Evolutionary conservation across 768 basidiomycete genomes (phyloP).

Genomic region (Termitomyces eurrhizus): DNA sequence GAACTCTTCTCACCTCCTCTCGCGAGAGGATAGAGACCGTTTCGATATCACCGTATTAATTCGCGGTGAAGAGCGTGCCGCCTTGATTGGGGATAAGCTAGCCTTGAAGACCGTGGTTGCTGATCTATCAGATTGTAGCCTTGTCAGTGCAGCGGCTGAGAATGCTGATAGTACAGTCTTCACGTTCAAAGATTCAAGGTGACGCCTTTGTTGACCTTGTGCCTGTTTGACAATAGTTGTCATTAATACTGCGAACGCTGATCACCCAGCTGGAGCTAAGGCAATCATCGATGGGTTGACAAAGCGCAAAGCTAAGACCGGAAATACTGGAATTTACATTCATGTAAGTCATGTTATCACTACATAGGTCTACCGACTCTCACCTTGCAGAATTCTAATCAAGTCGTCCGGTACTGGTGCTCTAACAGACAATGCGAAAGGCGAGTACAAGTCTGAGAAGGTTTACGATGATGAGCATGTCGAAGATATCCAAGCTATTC

Average conservation of each 20-base stretch:
- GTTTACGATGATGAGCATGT: constrained; percentile 16
- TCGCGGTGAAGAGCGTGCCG: constrained; percentile 15
- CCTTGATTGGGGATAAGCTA: constrained; percentile 10
- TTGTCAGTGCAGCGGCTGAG: constrained; percentile 12
- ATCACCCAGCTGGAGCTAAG: constrained; percentile 12
- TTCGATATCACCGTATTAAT: constrained; percentile 15
- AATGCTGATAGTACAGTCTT: constrained; percentile 12
- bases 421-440: constrained; percentile 12
- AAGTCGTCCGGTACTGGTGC: constrained; percentile 14
- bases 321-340: constrained; percentile 12
- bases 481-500: constrained; percentile 15
- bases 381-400: neutral
- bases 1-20: constrained; percentile 11
- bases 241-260: constrained; percentile 12
- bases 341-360: constrained; percentile 4
- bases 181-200: neutral
- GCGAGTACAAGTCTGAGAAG: constrained; percentile 12
- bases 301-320: constrained; percentile 12
- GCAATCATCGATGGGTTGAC: constrained; percentile 14
- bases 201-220: too few relatives aligned
- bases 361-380: neutral
- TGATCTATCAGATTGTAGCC: constrained; percentile 8
- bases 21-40: constrained; percentile 7
- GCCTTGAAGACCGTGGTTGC: constrained; percentile 15
- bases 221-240: constrained; percentile 4